Percentiles rank a stretch among this genome's conserved stretches.
These are phyloP conservation scores for Penicillium crystallinum DNA, from an alignment of 495 filamentous ascomycete genomes.

Conservation along the genomic window DNA sequence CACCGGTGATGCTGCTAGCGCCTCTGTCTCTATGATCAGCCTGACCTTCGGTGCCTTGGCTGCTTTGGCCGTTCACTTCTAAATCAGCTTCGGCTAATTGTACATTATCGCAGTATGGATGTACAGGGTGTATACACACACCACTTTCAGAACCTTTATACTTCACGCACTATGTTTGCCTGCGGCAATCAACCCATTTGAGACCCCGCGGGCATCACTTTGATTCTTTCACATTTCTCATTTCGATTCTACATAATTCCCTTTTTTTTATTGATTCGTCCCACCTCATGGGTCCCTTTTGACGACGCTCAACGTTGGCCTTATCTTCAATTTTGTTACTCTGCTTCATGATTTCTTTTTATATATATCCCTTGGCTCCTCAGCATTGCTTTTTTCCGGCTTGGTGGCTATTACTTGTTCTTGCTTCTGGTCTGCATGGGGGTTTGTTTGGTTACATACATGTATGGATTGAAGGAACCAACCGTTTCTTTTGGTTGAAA, in stretches of 20 bases:
- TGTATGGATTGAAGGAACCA: conserved; percentile 10
- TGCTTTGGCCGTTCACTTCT: conserved; percentile 23
- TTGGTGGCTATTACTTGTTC: conserved; percentile 24
- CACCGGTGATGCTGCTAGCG: conserved; percentile 17
- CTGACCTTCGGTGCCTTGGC: conserved; percentile 27
- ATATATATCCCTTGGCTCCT: conserved; percentile 17
- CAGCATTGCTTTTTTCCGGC: conserved; percentile 17
- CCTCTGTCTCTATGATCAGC: conserved; percentile 24
- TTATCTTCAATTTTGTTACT: background rate
- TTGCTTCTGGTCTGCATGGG: conserved; percentile 18
- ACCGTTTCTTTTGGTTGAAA: conserved; percentile 15
- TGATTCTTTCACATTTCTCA: conserved; percentile 12
- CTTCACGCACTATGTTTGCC: too few relatives aligned
- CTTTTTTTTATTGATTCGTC: conserved; percentile 13
- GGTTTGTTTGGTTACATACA: conserved; percentile 16
- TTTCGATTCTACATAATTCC: conserved; percentile 18
- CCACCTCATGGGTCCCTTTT: conserved; percentile 9
- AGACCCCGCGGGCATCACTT: conserved; percentile 12
- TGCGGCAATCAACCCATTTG: too few relatives aligned
- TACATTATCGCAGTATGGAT: background rate
- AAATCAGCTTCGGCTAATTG: conserved; percentile 6
- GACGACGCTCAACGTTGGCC: conserved; percentile 26
- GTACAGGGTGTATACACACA: conserved; percentile 11
- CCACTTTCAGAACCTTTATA: background rate
- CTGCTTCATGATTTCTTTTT: conserved; percentile 21